These are phyloP conservation scores for Nicotiana rustica DNA, from an alignment of 305 asterid species.

Conservation along the genomic window DNA sequence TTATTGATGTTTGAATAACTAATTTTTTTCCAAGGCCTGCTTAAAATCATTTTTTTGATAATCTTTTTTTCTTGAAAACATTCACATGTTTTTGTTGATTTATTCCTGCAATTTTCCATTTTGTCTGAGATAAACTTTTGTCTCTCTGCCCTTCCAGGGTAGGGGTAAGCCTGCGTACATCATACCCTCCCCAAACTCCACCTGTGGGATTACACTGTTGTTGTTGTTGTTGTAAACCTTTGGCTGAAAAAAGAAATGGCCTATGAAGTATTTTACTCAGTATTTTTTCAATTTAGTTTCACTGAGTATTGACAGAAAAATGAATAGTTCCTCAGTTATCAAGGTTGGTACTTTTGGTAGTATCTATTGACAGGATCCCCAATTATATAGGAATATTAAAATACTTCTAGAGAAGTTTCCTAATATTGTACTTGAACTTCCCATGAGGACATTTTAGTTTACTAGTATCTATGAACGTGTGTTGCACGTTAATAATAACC, in stretches of 20 bases:
- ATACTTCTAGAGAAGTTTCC: background rate
- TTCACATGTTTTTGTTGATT: slow-evolving; percentile 26
- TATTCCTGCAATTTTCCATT: slow-evolving; percentile 25
- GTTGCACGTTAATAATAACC: no score
- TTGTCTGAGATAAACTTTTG: slow-evolving; percentile 22
- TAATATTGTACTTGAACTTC: background rate
- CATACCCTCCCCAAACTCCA: no score
- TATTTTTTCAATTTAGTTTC: slow-evolving; percentile 10
- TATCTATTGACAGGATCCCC: background rate
- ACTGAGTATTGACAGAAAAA: slow-evolving; percentile 14
- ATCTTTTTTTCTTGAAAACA: slow-evolving; percentile 10
- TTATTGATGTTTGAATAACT: slow-evolving; percentile 17
- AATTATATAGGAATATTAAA: background rate
- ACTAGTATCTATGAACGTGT: no score
- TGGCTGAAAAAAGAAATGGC: slow-evolving; percentile 25
- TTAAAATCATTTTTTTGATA: background rate
- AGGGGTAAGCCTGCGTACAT: no score
- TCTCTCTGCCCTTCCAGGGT: no score
- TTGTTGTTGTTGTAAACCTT: background rate
- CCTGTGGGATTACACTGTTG: no score
- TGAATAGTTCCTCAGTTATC: background rate
- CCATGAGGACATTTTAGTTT: slow-evolving; percentile 32
- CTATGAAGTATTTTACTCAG: background rate
- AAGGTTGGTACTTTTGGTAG: slow-evolving; percentile 8
- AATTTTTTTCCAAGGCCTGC: background rate